These are phyloP conservation scores for Solanum ossicruentum DNA, from an alignment of 257 asterid genomes.

Conservation along the genomic window DNA sequence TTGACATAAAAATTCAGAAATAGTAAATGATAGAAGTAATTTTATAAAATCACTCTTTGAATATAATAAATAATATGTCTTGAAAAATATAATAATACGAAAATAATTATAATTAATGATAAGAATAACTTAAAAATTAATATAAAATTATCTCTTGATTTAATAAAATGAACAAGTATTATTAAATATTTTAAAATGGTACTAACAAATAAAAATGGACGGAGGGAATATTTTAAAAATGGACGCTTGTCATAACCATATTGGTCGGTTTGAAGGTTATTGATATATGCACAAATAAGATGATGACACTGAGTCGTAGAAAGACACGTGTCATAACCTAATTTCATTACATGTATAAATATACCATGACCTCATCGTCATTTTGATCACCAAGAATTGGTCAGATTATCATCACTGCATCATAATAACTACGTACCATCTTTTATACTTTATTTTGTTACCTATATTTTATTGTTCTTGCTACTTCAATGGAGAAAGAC, in stretches of 20 bases:
- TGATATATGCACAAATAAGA: background rate
- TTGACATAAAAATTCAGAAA: rapidly evolving
- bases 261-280: background rate
- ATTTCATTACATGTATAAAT: background rate
- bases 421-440: background rate
- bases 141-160: no score
- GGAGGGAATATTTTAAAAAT: no score
- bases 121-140: no score
- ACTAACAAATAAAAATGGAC: no score
- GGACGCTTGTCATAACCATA: no score
- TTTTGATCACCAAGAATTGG: background rate
- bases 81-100: no score
- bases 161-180: no score
- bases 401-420: background rate
- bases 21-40: no score
- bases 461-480: background rate
- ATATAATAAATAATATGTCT: no score
- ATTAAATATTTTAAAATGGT: no score
- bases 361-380: background rate
- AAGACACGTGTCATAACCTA: background rate
- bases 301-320: background rate
- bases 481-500: background rate
- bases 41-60: no score
- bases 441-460: background rate
- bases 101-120: no score